Evolutionary conservation across 2,329 filamentous ascomycete genomes (phyloP), one percentile per base, ranked within the genome.

Genomic region (Mycosphaerella sp.): DNA sequence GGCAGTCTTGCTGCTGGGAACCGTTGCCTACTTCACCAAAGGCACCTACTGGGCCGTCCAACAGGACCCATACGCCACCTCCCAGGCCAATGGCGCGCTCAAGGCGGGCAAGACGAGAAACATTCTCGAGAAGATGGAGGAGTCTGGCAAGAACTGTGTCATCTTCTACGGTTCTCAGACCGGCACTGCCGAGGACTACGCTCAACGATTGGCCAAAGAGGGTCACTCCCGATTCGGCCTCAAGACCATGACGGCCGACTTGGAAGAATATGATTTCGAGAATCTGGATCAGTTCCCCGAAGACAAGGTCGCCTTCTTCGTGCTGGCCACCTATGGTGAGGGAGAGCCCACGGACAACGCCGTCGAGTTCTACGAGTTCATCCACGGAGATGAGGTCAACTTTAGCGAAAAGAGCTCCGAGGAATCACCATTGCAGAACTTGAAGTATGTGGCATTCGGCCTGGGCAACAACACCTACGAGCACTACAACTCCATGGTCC

Each of bases 401-500:
- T 97, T 97, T 74, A 87, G 87, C 62, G 82, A 90, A 67, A 81
- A 84, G 64, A 76, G 71, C 43, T 71, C 72, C 12, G 80, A 81
- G 44, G 86, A 92, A 21, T 80, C 85, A 58, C 81, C 92, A 47
- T 82, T 98, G 51, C 78, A 76, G 48, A 91, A 89, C 66, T 81
- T 98, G 69, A 92, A 91, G 72, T 98, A 91, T 69, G 90, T 98
- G 67, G 82, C 90, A 54, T 98, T 98, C 67, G 93, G 93, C 67
- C 83, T 98, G 39, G 93, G 93, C 63, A 98, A 98, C 79, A 98
- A 97, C 78, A 97, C 93, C 29, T 98, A 98, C 71, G 93, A 98
- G 71, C 93, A 98, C 78, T 98, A 96, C 80, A 98, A 98, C 77
- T 87, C 87, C 49, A 95, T 98, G 89, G 91, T 98, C 57, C 89